Base-by-base conservation (phyloP, 2,329 filamentous ascomycete species). In the Arthrobotrys entomopaga region DNA sequence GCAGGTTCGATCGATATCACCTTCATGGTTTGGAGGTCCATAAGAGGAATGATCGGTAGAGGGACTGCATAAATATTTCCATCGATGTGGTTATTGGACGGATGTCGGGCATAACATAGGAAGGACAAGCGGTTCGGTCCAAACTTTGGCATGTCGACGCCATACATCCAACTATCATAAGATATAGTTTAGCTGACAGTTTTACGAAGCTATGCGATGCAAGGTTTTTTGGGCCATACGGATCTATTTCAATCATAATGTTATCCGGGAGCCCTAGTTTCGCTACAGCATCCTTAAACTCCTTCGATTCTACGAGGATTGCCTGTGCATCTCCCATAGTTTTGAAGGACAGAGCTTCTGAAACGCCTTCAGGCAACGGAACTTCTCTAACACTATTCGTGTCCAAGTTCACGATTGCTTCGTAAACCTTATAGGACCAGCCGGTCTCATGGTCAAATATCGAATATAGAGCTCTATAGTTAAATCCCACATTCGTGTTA, bases 141-240 rank as follows among this genome's bases (percentile, higher is more conserved):
- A 20, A 81, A 79, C 54, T 83, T 82, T 1, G 78, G 75, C 2
- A 78, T 79, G 65, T 83, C 82, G 65, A 78, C 78, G 5, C 84
- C 84, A 76, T 92, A 93, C 42, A 91, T 91, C 90, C 90, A 93
- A 0, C 69, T 73, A 52, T 16, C 6, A 11, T 87, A 87, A 76
- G 88, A 84, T 83, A 74, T n/a, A n/a, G n/a, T n/a, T 87, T 85
- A 19, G 89, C 82, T 83, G 5, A 86, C 83, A 34, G 10, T 34
- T 34, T 5, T 10, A 5, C 10, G 29, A 34, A 10, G 10, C 10
- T 10, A 34, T 34, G 29, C 10, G 29, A 34, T 34, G 10, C 10
- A 7, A 34, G 29, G n/a, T n/a, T 34, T 34, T 7, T 34, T 34
- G 29, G 89, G 89, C 85, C 69, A 49, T 73, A 73, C 69, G 86